Evolutionary conservation across 331 rosid species (phyloP), one percentile per base, ranked within the genome.

Genomic region (Pyrus hybrid): DNA sequence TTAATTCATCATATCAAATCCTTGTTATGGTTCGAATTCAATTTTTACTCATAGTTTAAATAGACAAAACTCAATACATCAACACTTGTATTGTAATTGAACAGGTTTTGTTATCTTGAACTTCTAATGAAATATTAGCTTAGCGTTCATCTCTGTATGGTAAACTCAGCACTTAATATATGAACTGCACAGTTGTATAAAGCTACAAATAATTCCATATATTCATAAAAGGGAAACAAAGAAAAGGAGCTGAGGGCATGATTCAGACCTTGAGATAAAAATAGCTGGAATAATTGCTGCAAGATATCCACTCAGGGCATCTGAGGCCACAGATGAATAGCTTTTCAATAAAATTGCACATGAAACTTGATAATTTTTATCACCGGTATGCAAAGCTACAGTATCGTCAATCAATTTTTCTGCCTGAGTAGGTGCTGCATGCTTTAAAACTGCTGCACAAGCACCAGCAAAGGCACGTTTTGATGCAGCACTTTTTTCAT

Each of bases 381-480:
- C 96, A 82, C 92, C 96, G 70, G 83, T 79, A 79, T 89, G 96
- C 86, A 94, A 83, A 78, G 95, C 89, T 75, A 79, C 85, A 78
- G 86, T 88, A 66, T 94, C 99, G 76, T 94, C 97, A 66, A 94
- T 85, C 54, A 94, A 76, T 75, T 85, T 94, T 77, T 94, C 89
- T 63, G 91, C 91, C 87, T 87, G 99, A 63, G 90, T 60, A 68
- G 80, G 81, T 54, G 90, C 79, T 64, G 88, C 64, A 81, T 87
- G 82, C 49, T 92, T 92, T 72, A 94, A 78, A 74, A 89, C 86
- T 47, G 81, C 79, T 0, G 91, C 96, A 86, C 97, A 94, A 63
- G 97, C 93, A 78, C 88, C 82, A 63, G 99, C 93, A 76, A 94
- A 94, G 72, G 99, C 96, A 70, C 99, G 96, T 81, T 94, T 94